Evolutionary conservation across 2,329 filamentous ascomycete genomes (phyloP).

Genomic region (Pestalotiopsis sp.): DNA sequence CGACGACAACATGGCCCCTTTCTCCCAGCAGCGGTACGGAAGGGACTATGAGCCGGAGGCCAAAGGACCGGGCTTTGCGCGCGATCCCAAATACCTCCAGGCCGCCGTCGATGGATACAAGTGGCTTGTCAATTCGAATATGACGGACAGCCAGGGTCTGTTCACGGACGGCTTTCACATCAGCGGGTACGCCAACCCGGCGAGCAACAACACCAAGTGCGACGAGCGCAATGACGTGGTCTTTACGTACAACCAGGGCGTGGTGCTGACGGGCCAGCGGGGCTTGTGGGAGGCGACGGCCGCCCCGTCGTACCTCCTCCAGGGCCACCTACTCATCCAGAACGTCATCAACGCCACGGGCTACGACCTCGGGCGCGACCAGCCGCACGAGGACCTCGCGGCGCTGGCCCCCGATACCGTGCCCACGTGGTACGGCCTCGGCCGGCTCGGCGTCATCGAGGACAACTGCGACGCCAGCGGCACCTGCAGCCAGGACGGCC

Average conservation of each 20-base stretch:
- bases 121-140: slow-evolving; percentile 79
- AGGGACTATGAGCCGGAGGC: slow-evolving; percentile 28
- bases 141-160: slow-evolving; percentile 76
- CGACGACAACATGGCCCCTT: slow-evolving; percentile 74
- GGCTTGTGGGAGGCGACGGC: slow-evolving; percentile 81
- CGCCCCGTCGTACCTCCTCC: slow-evolving; percentile 69
- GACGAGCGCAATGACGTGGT: slow-evolving; percentile 85
- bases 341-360: slow-evolving; percentile 79
- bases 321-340: slow-evolving; percentile 78
- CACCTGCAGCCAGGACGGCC: slow-evolving; percentile 78
- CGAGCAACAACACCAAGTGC: slow-evolving; percentile 71
- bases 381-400: slow-evolving; percentile 43
- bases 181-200: slow-evolving; percentile 60
- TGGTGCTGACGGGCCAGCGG: slow-evolving; percentile 79
- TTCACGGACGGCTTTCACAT: slow-evolving; percentile 92
- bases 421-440: slow-evolving; percentile 73
- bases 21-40: slow-evolving; percentile 36
- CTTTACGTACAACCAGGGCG: slow-evolving; percentile 95
- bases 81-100: slow-evolving; percentile 68
- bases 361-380: slow-evolving; percentile 57
- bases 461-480: slow-evolving; percentile 79
- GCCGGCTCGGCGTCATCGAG: slow-evolving; percentile 79
- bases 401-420: slow-evolving; percentile 37
- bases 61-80: slow-evolving; percentile 35
- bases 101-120: slow-evolving; percentile 78